These are phyloP conservation scores for Aspergillus fischeri DNA, from an alignment of 2,329 filamentous ascomycete species.

Conservation along the genomic window DNA sequence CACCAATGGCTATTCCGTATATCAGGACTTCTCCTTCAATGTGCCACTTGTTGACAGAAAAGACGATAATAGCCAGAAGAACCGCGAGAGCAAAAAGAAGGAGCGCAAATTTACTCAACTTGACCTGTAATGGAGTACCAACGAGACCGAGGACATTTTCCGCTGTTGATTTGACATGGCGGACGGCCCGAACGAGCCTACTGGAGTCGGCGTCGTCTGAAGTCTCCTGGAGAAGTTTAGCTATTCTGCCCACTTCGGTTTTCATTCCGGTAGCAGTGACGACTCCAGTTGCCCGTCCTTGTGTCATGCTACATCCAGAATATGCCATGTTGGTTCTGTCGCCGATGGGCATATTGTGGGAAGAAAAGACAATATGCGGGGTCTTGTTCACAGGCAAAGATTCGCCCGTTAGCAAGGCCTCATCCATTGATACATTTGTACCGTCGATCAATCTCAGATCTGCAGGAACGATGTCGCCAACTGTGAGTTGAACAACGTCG, in stretches of 20 bases:
- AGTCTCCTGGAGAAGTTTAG: conserved; percentile 53
- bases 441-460: conserved; percentile 53
- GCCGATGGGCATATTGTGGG: conserved; percentile 41
- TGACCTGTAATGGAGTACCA: conserved; percentile 80
- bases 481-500: conserved; percentile 50
- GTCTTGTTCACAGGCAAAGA: conserved; percentile 57
- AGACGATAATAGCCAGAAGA: conserved; percentile 58
- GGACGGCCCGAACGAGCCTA: conserved; percentile 26
- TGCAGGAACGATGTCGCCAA: conserved; percentile 57
- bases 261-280: conserved; percentile 58
- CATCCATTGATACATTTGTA: conserved; percentile 72
- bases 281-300: conserved; percentile 56
- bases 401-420: conserved; percentile 59
- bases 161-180: conserved; percentile 42
- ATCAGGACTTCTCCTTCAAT: conserved; percentile 56
- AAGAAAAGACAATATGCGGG: conserved; percentile 25
- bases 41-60: conserved; percentile 56
- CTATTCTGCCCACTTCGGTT: conserved; percentile 60
- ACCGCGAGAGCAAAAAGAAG: conserved; percentile 70
- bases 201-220: conserved; percentile 18
- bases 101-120: conserved; percentile 79
- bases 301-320: conserved; percentile 57
- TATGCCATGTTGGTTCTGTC: conserved; percentile 60
- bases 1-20: conserved; percentile 54
- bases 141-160: conserved; percentile 50